Percentiles rank a stretch among this genome's conserved stretches.
These are phyloP conservation scores for Leucocoprinus leucothites DNA, from an alignment of 768 basidiomycete genomes.

Conservation along the genomic window DNA sequence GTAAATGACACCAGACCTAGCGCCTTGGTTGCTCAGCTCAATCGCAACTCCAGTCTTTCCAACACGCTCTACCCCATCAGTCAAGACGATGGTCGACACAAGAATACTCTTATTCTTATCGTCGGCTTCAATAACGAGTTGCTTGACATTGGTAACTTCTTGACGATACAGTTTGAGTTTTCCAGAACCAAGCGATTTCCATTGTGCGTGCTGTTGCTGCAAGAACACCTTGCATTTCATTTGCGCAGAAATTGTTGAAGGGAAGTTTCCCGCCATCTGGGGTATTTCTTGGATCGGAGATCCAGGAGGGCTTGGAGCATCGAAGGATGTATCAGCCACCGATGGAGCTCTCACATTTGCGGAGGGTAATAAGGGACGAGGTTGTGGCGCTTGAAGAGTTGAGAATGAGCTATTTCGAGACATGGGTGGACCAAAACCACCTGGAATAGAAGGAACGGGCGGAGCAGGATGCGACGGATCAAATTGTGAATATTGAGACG, in stretches of 20 bases:
- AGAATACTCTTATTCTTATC: slow-evolving; percentile 71
- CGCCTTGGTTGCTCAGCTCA: slow-evolving; percentile 89
- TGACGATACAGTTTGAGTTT: slow-evolving; percentile 85
- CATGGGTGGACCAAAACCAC: slow-evolving; percentile 30
- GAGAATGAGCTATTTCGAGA: slow-evolving; percentile 38
- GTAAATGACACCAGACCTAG: slow-evolving; percentile 90
- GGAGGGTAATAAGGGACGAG: slow-evolving; percentile 62
- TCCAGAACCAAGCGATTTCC: slow-evolving; percentile 92
- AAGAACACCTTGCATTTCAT: slow-evolving; percentile 99
- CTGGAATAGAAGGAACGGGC: slow-evolving; percentile 40
- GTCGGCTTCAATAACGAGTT: slow-evolving; percentile 91
- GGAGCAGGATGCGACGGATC: slow-evolving; percentile 33
- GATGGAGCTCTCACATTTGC: slow-evolving; percentile 55
- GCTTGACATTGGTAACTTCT: slow-evolving; percentile 86
- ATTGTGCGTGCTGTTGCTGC: slow-evolving; percentile 94
- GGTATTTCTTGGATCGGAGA: slow-evolving; percentile 67
- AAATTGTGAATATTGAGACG: slow-evolving; percentile 46
- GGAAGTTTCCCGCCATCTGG: slow-evolving; percentile 61
- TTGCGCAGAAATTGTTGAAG: slow-evolving; percentile 76
- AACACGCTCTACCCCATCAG: slow-evolving; percentile 97
- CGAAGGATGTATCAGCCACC: slow-evolving; percentile 48
- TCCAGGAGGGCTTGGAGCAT: slow-evolving; percentile 78
- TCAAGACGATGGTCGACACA: slow-evolving; percentile 94
- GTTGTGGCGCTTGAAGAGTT: slow-evolving; percentile 37
- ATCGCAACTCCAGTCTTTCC: slow-evolving; percentile 98